phyloP scores from a whole-genome alignment of 2,329 filamentous ascomycete genomes.

The Amauroascus verrucosus region DNA sequence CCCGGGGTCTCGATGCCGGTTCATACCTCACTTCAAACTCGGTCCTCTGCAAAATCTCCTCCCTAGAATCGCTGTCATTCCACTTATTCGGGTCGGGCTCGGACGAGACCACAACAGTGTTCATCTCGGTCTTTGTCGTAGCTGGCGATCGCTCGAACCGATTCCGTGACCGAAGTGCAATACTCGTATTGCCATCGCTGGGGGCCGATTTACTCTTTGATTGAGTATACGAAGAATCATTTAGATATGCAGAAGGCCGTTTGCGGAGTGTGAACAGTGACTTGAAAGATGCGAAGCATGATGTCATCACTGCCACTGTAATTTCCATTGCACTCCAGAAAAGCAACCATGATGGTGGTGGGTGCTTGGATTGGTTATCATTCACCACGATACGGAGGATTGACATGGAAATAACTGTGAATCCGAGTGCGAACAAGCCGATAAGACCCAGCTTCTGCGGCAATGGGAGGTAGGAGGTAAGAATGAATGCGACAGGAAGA shows the following conservation, averaged over 20 bases:
- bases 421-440: slow-evolving; percentile 14
- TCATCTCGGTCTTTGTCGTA: slow-evolving; percentile 1
- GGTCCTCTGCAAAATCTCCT: slow-evolving; percentile 14
- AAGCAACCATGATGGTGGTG: slow-evolving; percentile 11
- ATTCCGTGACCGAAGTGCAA: slow-evolving; percentile 7
- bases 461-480: slow-evolving; percentile 10
- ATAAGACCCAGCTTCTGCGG: slow-evolving; percentile 15
- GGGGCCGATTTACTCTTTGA: not conserved
- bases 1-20: not conserved
- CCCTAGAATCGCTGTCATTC: slow-evolving; percentile 12
- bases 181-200: not conserved
- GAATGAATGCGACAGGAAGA: slow-evolving; percentile 12
- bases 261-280: slow-evolving; percentile 12
- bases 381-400: slow-evolving; percentile 14
- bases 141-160: not conserved
- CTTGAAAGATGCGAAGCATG: slow-evolving; percentile 15
- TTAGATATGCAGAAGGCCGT: slow-evolving; percentile 8
- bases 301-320: slow-evolving; percentile 13
- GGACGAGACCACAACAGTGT: slow-evolving; percentile 10
- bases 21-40: slow-evolving; percentile 15
- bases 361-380: slow-evolving; percentile 12
- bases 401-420: slow-evolving; percentile 12
- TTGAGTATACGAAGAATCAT: not conserved
- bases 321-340: slow-evolving; percentile 15
- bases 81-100: slow-evolving; percentile 7